phyloP scores from a whole-genome alignment of 208 protist genomes.

The Tritrichomonas musculus region DNA sequence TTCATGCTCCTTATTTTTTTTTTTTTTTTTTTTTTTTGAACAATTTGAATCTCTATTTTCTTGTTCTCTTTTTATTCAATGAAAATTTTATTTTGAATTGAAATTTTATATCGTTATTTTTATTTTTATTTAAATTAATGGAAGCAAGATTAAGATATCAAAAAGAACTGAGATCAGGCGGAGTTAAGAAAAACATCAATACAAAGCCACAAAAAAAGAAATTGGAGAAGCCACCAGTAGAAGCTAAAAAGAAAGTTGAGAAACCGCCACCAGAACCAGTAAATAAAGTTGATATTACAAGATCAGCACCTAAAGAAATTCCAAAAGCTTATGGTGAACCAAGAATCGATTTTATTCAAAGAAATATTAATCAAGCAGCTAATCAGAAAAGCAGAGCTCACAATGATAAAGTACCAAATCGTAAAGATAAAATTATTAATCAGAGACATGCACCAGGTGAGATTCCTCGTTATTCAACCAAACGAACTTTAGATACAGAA shows the following conservation, averaged over 20 bases:
- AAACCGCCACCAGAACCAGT: neutral
- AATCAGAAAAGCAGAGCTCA: neutral
- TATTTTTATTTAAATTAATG: neutral
- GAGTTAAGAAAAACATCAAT: neutral
- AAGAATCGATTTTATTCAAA: constrained; percentile 15
- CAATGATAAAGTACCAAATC: neutral
- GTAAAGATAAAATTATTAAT: neutral
- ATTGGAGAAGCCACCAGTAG: neutral
- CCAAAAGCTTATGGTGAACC: neutral
- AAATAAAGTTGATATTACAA: too few relatives aligned
- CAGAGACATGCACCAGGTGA: neutral
- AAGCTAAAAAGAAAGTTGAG: neutral
- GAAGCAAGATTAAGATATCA: constrained; percentile 10
- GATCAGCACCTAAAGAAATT: neutral
- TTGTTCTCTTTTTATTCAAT: too few relatives aligned
- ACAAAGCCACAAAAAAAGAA: neutral
- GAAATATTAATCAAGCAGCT: neutral
- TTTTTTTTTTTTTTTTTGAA: too few relatives aligned
- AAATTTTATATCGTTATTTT: too few relatives aligned
- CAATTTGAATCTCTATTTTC: too few relatives aligned
- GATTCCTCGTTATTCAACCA: neutral
- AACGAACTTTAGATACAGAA: neutral
- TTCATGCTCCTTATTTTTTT: too few relatives aligned
- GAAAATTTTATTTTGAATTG: too few relatives aligned
- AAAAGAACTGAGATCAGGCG: neutral